A percentile compares a stretch with the other conserved stretches of the same genome.
phyloP scores from a whole-genome alignment of 192 early-diverging fungal species.

The Umbelopsis vinacea region DNA sequence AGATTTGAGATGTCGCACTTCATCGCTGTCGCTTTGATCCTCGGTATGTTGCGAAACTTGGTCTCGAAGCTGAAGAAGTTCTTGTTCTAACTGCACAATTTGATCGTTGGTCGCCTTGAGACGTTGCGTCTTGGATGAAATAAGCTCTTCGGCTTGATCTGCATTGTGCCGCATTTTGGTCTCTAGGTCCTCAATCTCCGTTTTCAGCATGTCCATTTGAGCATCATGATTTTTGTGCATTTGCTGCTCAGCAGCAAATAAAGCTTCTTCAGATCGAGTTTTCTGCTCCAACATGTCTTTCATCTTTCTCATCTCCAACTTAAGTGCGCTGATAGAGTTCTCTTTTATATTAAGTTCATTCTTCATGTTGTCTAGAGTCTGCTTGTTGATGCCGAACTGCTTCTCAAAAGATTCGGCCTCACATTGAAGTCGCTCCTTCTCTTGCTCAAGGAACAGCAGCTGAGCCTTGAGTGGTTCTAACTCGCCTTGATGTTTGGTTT shows the following conservation, averaged over 20 bases:
- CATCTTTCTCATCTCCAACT: slow-evolving; percentile 9
- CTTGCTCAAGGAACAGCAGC: slow-evolving; percentile 6
- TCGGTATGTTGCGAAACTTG: not conserved
- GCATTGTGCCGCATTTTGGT: slow-evolving; percentile 7
- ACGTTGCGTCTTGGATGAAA: slow-evolving; percentile 31
- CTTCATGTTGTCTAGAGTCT: slow-evolving; percentile 27
- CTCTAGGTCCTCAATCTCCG: slow-evolving; percentile 7
- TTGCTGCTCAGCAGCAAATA: slow-evolving; percentile 2
- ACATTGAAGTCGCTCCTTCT: slow-evolving; percentile 29
- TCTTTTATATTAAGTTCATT: slow-evolving; percentile 31
- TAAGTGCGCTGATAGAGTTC: slow-evolving; percentile 25
- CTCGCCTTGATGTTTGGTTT: slow-evolving; percentile 20
- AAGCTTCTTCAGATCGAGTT: not conserved
- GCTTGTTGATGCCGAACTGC: not conserved
- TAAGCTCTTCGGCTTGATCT: slow-evolving; percentile 27
- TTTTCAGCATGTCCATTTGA: slow-evolving; percentile 6
- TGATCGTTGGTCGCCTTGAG: slow-evolving; percentile 30
- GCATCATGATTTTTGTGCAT: slow-evolving; percentile 16
- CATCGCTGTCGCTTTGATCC: slow-evolving; percentile 24
- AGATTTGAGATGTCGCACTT: not conserved
- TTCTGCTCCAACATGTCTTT: slow-evolving; percentile 2
- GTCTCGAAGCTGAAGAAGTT: slow-evolving; percentile 23
- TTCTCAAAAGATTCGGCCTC: slow-evolving; percentile 22
- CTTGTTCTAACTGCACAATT: slow-evolving; percentile 26
- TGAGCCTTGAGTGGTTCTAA: slow-evolving; percentile 10